These are phyloP conservation scores for Dianthus caryophyllus DNA, from an alignment of 148 eudicot genomes.

Conservation along the genomic window DNA sequence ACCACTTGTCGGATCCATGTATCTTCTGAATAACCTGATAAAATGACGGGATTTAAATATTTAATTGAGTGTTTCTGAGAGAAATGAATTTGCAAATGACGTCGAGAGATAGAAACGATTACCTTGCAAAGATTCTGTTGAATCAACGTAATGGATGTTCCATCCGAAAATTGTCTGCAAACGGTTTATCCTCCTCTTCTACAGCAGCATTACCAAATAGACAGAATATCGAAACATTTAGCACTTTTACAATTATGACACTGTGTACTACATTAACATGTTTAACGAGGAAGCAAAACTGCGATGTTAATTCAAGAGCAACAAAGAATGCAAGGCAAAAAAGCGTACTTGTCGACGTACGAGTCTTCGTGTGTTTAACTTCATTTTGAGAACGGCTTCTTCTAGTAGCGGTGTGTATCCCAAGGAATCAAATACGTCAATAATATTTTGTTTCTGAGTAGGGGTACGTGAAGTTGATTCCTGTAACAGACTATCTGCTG, in stretches of 20 bases:
- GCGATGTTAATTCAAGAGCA: too few species aligned
- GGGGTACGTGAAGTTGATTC: conserved; percentile 17
- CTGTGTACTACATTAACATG: neutral
- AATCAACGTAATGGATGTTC: conserved; percentile 70
- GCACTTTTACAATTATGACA: neutral
- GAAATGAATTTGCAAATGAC: neutral
- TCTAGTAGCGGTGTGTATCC: conserved; percentile 32
- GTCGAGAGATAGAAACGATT: conserved; percentile 16
- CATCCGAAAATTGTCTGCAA: conserved; percentile 71
- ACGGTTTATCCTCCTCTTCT: conserved; percentile 78
- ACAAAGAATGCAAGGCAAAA: neutral
- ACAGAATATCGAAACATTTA: neutral
- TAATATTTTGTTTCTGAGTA: conserved; percentile 20
- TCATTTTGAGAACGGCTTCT: conserved; percentile 63
- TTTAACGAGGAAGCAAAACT: neutral
- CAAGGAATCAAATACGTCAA: conserved; percentile 30
- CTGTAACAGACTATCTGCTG: conserved; percentile 11
- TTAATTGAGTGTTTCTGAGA: neutral
- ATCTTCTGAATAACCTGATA: conserved; percentile 50
- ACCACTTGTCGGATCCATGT: conserved; percentile 63
- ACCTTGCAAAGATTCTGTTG: conserved; percentile 63
- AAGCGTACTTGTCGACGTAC: conserved; percentile 90
- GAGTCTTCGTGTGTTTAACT: conserved; percentile 74
- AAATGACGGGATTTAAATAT: neutral
- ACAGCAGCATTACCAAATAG: conserved; percentile 18